Evolutionary conservation across 257 asterid genomes (phyloP), one percentile per base, ranked within the genome.

Genomic region (Cordia subcordata): DNA sequence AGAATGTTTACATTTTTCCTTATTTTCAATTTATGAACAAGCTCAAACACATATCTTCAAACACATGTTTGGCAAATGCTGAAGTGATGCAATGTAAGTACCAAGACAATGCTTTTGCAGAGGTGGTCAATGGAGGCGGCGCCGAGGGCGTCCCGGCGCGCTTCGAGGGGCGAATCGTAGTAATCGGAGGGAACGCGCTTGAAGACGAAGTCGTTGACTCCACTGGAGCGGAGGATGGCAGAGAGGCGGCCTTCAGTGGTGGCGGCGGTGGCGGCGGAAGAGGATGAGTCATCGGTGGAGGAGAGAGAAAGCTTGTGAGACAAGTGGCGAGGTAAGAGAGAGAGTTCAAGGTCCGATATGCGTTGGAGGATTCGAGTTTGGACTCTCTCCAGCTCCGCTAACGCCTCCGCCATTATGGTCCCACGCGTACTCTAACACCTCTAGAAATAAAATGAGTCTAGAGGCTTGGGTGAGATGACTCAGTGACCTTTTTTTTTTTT

Each of bases 31-130:
- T 42, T 42, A 42, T 2, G 2, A 3, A 42, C 12, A 42, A 3
- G 47, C 47, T 3, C 10, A 42, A 2, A 42, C 10, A 42, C 10
- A 42, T 42, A 42, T 42, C 4, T 42, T 3, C 10, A 11, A 2
- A 42, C 1, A 68, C 8, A 32, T 12, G 52, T 32, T 5, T 16
- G 3, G 10, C 13, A 13, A 35, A n/a, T n/a, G n/a, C n/a, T n/a
- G n/a, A n/a, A 3, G 52, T 8, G 38, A 49, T 59, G 73, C 12
- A 64, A 37, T 13, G 22, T 13, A 20, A 47, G 16, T 82, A 92
- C 99, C 97, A 93, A 71, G 57, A 89, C 99, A 66, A 93, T 89
- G 86, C 99, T 93, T 81, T 89, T 93, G 94, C 99, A 93, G 72
- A 93, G 95, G 73, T 93, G 99, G 49, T 89, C 72, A 55, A 86